Evolutionary conservation across 805 yeast species (phyloP), one percentile per base, ranked within the genome.

Genomic region (Crinitomyces ghanaensis): DNA sequence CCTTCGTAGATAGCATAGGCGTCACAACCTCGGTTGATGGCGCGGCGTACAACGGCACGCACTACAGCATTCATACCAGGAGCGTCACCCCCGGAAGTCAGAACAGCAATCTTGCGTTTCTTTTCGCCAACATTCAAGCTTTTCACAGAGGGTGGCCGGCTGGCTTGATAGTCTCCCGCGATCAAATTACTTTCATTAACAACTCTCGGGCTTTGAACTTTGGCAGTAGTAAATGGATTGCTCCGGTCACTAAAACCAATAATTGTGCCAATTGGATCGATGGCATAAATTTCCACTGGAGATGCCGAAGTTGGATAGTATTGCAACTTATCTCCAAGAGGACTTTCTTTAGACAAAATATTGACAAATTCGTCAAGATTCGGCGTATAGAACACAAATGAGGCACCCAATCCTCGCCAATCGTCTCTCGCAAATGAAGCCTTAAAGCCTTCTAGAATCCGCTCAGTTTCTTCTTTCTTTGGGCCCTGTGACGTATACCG

Each of bases 21-120:
- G 42, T 85, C 93, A 63, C 97, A 91, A 12, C 80, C 86, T 37
- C 74, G 67, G 62, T 66, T 72, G 43, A 91, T 83, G 41, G 94
- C 95, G 2, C 95, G 74, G 48, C 98, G 72, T 6, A 88, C 95
- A 38, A 91, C 93, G 1, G 97, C 94, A 42, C 98, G 70, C 5
- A 91, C 98, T 18, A 77, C 82, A 4, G 96, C 88, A 59, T 85
- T 84, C 98, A 91, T 91, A 50, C 99, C 99, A 19, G 93, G 98
- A 34, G 97, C 81, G 55, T 91, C 99, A 59, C 99, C 98, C 48
- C 98, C 98, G 1, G 95, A 83, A 4, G 97, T 91, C 88, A 91
- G 85, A 32, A 91, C 91, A 4, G 93, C 98, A 43, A 91, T 82
- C 45, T 74, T 72, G 57, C 74, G 62, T 48, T 59, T 55, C 23